Conservation (phyloP, 2,329 filamentous ascomycete species). For the Alternaria ethzedia region DNA sequence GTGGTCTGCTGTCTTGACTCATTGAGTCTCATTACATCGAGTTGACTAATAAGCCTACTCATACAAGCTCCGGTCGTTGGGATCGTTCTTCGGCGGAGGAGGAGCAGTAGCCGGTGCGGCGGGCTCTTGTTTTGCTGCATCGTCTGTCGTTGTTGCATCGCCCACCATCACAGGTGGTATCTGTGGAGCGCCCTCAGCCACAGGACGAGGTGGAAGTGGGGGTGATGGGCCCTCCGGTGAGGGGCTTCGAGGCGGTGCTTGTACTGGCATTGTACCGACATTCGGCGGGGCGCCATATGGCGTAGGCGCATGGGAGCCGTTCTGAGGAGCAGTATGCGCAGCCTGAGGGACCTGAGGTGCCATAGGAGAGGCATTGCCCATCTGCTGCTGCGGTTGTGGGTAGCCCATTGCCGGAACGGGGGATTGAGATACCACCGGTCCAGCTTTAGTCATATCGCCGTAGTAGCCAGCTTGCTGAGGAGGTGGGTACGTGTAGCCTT, state of each 20-base stretch:
- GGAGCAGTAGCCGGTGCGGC: conserved; percentile 6
- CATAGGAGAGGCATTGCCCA: conserved; percentile 4
- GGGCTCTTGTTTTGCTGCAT: neutral
- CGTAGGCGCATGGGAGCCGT: neutral
- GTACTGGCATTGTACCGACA: neutral
- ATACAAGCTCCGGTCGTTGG: conserved; percentile 25
- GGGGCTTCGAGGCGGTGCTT: conserved; percentile 1
- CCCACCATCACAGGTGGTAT: neutral
- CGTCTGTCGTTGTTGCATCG: neutral
- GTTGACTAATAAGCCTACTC: conserved; percentile 11
- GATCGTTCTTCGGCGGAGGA: conserved; percentile 17
- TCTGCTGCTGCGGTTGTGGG: conserved; percentile 5
- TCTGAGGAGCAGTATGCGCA: conserved; percentile 13
- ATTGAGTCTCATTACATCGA: neutral
- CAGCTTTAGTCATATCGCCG: conserved; percentile 19
- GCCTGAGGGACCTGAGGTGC: conserved; percentile 22
- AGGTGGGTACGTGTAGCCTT: conserved; percentile 21
- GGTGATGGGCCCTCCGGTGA: conserved; percentile 9
- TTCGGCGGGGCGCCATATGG: neutral
- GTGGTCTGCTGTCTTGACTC: neutral
- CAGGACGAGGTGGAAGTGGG: conserved; percentile 4
- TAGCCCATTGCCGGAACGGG: conserved; percentile 6
- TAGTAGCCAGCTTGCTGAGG: conserved; percentile 27
- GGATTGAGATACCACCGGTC: conserved; percentile 13
- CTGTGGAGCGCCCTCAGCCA: neutral